Base-by-base conservation (phyloP, 129 eudicot genomes). In the Ambrosia artemisiifolia region DNA sequence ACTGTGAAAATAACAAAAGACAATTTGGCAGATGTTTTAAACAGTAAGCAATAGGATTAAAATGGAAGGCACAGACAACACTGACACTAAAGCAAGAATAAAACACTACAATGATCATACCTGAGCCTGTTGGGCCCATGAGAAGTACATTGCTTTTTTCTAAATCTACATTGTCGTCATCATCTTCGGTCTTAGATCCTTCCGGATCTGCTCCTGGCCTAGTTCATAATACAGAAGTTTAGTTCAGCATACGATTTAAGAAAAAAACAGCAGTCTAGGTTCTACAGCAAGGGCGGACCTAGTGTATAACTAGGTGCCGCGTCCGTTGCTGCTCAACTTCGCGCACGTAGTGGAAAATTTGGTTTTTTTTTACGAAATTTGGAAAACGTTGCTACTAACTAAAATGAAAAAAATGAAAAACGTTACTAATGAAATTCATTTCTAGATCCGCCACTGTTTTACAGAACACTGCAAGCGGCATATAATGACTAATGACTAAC, bases 111-210 rank as follows among this genome's bases (percentile, higher is more conserved):
- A 38, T 38, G 36, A 82, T 50, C 74, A 62, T 70, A 88, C 99
- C 99, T 76, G 99, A 90, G 56, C 99, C 99, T 74, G 99, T 94
- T 60, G 99, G 99, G 40, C 99, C 99, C 93, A 94, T 94, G 81
- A 94, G 75, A 63, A 94, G 89, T 67, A 90, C 96, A 79, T 94
- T 94, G 84, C 99, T 94, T 77, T 94, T 94, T 59, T 94, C 99
- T 63, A 94, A 76, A 73, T 94, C 99, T 46, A 94, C 97, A 79
- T 87, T 88, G 54, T 91, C 95, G 59, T 88, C 93, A 82, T 88
- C 83, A 87, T 87, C 90, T 76, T 84, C 79, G 61, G 77, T 69
- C 38, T 48, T 62, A 7, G 85, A 50, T 72, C 48, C 69, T 35
- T 63, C 60, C 32, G 85, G 65, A 75, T 89, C 90, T 64, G 84